phyloP scores from a whole-genome alignment of 495 filamentous ascomycete genomes.

The Rusavskia elegans region DNA sequence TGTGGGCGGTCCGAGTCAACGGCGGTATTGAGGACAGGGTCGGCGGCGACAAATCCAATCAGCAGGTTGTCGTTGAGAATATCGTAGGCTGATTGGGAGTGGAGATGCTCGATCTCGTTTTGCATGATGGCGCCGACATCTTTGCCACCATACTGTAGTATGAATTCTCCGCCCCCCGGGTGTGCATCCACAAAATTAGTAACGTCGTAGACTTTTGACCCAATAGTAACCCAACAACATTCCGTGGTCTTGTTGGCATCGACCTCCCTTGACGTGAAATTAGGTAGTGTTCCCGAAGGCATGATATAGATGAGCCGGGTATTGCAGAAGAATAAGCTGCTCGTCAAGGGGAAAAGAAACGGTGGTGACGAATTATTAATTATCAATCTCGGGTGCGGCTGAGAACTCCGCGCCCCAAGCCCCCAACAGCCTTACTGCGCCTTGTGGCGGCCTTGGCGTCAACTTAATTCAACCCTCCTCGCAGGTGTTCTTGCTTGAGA shows the following conservation, averaged over 20 bases:
- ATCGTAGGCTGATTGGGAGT: conserved; percentile 85
- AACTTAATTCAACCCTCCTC: too few species aligned
- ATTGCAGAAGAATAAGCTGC: background rate
- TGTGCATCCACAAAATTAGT: conserved; percentile 78
- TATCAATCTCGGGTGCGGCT: too few species aligned
- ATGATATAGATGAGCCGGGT: background rate
- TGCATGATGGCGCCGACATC: conserved; percentile 72
- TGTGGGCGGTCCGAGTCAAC: conserved; percentile 27
- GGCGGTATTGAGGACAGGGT: conserved; percentile 28
- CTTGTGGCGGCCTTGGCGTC: too few species aligned
- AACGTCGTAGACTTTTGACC: conserved; percentile 84
- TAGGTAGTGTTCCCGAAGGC: conserved; percentile 38
- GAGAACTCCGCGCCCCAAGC: too few species aligned
- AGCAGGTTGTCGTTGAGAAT: conserved; percentile 71
- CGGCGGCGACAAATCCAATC: conserved; percentile 57
- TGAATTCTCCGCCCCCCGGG: conserved; percentile 76
- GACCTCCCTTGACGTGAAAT: conserved; percentile 62
- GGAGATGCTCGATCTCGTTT: conserved; percentile 67
- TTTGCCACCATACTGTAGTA: conserved; percentile 80
- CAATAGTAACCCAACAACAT: conserved; percentile 88
- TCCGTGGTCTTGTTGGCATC: conserved; percentile 60
- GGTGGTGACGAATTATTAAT: too few species aligned
- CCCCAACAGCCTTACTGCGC: too few species aligned
- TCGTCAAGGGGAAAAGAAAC: too few species aligned
- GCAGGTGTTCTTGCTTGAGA: too few species aligned